Base-by-base conservation (phyloP, 805 yeast genomes). In the Monosporozyma aerobia region DNA sequence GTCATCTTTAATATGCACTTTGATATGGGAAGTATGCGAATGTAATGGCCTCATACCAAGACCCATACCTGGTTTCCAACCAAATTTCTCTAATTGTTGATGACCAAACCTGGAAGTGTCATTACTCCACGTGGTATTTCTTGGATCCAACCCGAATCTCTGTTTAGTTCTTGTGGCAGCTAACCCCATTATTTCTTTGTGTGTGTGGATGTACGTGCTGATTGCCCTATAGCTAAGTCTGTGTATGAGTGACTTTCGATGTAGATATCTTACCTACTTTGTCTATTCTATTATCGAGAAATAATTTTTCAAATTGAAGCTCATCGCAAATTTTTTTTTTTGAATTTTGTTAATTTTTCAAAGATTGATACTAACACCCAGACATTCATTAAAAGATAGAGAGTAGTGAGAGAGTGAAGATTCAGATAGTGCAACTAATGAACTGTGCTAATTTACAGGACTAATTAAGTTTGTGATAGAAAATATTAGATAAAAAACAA, bases 81-180 rank as follows among this genome's bases (percentile, higher is more conserved):
- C 99, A 64, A 83, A 73, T 59, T 80, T 83, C 56, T 81, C 81
- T 54, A 92, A 68, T 68, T 90, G 90, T 62, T 85, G 80, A 66
- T 87, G 97, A 0, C 99, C 99, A 63, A 92, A 92, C 50, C 96
- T 72, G 3, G 75, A 73, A 0, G 84, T 81, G 61, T 88, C 87
- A 63, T 89, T 89, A 27, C 97, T 85, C 99, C 99, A 92, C 56
- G 82, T 79, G 1, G 97, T 90, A 63, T 92, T 92, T 63, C 98
- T 75, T 16, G 99, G 99, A 71, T 92, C 99, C 39, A 77, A 70
- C 10, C 98, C 97, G 66, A 90, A 85, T 63, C 94, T 78, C 62
- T 87, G 95, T 63, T 87, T 89, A 11, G 77, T 80, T 64, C 82
- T 85, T 5, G 84, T 76, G 10, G 87, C 97, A 45, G 92, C 92